These are phyloP conservation scores for Colletotrichum australisinense DNA, from an alignment of 2,329 filamentous ascomycete species.

Conservation along the genomic window DNA sequence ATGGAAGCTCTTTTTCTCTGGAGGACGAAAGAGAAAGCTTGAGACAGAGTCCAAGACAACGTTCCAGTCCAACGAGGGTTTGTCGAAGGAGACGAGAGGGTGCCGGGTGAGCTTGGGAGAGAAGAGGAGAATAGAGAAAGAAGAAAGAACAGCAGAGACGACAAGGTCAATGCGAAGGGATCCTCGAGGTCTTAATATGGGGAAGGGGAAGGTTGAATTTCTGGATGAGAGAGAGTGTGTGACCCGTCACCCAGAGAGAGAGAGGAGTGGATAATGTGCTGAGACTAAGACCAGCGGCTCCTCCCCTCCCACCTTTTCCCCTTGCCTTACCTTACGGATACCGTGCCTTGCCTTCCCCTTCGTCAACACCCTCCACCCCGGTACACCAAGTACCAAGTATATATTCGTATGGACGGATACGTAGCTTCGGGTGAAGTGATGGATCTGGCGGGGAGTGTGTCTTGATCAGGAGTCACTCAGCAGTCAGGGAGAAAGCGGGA, in stretches of 20 bases:
- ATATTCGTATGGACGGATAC: not conserved
- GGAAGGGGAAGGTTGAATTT: slow-evolving; percentile 23
- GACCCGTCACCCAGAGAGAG: no score
- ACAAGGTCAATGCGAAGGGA: slow-evolving; percentile 29
- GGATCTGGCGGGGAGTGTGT: slow-evolving; percentile 6
- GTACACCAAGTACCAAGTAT: not conserved
- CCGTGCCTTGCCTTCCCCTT: not conserved
- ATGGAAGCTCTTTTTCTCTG: not conserved
- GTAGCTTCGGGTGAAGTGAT: not conserved
- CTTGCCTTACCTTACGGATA: not conserved
- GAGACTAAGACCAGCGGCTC: slow-evolving; percentile 10
- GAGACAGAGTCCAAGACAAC: not conserved
- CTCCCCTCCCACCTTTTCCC: slow-evolving; percentile 3
- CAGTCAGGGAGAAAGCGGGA: not conserved
- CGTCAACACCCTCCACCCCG: not conserved
- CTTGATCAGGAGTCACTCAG: not conserved
- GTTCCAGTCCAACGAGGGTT: not conserved
- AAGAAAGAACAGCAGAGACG: not conserved
- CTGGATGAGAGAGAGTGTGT: slow-evolving; percentile 15
- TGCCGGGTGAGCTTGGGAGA: not conserved
- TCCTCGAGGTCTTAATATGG: slow-evolving; percentile 35
- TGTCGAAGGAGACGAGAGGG: not conserved
- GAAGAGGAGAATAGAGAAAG: not conserved
- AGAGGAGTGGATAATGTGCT: slow-evolving; percentile 30
- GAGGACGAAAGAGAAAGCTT: not conserved